Percentiles rank a stretch among this genome's conserved stretches.
These are phyloP conservation scores for Calonectria pseudoturangicola DNA, from an alignment of 2,329 filamentous ascomycete genomes.

Conservation along the genomic window DNA sequence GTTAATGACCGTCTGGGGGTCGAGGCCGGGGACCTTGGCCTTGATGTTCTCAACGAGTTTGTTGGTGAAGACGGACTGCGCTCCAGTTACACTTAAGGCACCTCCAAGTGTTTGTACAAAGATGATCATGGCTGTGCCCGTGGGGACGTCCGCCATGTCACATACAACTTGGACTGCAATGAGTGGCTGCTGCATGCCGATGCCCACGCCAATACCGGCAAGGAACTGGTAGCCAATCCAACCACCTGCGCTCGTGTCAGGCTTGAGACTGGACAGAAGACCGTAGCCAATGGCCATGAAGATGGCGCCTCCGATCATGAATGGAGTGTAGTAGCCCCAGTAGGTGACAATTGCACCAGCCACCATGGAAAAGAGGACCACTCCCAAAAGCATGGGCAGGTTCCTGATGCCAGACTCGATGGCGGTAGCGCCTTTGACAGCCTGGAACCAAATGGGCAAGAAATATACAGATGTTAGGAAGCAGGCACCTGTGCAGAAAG, in stretches of 20 bases:
- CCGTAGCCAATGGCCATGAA: slow-evolving; percentile 62
- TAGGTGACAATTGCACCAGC: slow-evolving; percentile 60
- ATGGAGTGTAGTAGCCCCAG: slow-evolving; percentile 67
- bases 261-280: slow-evolving; percentile 64
- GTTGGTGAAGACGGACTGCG: slow-evolving; percentile 70
- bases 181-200: slow-evolving; percentile 66
- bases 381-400: slow-evolving; percentile 62
- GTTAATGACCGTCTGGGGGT: slow-evolving; percentile 57
- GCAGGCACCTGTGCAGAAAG: slow-evolving; percentile 62
- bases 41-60: slow-evolving; percentile 63
- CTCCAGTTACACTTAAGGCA: slow-evolving; percentile 68
- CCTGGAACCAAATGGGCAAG: slow-evolving; percentile 68
- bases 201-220: slow-evolving; percentile 60
- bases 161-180: slow-evolving; percentile 65
- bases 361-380: slow-evolving; percentile 59
- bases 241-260: slow-evolving; percentile 56
- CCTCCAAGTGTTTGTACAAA: slow-evolving; percentile 63
- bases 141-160: slow-evolving; percentile 54
- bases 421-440: slow-evolving; percentile 63
- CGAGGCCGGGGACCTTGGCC: slow-evolving; percentile 59
- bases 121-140: slow-evolving; percentile 61
- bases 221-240: slow-evolving; percentile 68
- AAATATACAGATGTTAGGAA: slow-evolving; percentile 61
- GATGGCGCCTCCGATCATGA: slow-evolving; percentile 62
- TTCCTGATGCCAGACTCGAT: slow-evolving; percentile 64